Evolutionary conservation across 805 yeast species (phyloP), one percentile per base, ranked within the genome.

Genomic region (Starmera pachycereana): DNA sequence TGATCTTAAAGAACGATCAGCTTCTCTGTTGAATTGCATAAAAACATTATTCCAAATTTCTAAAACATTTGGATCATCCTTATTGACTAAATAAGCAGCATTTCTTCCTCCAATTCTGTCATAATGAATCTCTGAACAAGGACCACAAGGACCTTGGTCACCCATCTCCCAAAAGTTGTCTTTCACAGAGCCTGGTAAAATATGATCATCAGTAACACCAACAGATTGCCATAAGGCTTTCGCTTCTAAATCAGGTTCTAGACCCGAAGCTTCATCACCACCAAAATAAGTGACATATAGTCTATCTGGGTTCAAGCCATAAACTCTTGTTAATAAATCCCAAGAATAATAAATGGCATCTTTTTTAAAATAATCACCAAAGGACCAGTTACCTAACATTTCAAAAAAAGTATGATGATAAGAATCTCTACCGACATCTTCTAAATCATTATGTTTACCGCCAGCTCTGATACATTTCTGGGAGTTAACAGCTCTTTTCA

Each of bases 91-190:
- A 47, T 65, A 54, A 14, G 97, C 71, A 40, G 97, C 98, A 57
- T 92, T 90, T 71, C 99, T 81, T 43, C 97, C 97, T 49, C 98
- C 98, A 49, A 92, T 88, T 66, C 98, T 80, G 65, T 92, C 99
- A 62, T 87, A 92, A 64, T 92, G 99, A 52, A 92, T 75, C 65
- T 92, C 99, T 19, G 95, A 83, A 68, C 98, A 94, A 39, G 99
- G 99, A 47, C 99, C 99, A 71, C 99, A 92, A 37, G 99, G 99
- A 50, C 99, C 99, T 69, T 90, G 97, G 58, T 94, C 99, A 54
- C 99, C 99, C 99, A 92, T 92, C 70, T 92, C 99, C 99, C 99
- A 92, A 65, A 92, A 92, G 67, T 92, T 92, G 62, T 92, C 99
- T 57, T 78, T 69, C 40, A 80, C 84, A 50, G 79, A 68, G 42